Percentiles rank a stretch among this genome's conserved stretches.
These are phyloP conservation scores for Daldinia sp. DNA, from an alignment of 2,329 filamentous ascomycete genomes.

Conservation along the genomic window DNA sequence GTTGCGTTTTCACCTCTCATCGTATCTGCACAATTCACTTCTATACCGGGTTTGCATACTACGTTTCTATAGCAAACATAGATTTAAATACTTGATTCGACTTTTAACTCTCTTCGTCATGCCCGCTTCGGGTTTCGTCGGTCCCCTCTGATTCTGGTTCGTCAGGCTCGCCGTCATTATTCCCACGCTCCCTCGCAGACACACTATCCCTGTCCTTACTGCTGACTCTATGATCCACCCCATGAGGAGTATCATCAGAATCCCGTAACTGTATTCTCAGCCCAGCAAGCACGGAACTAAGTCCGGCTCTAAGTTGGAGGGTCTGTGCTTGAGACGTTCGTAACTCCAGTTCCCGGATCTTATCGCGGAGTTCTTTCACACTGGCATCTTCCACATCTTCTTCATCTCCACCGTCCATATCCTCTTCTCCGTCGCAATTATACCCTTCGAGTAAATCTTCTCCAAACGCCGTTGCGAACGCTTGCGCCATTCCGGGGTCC, in stretches of 20 bases:
- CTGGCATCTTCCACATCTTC: slow-evolving; percentile 33
- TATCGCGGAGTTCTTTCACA: slow-evolving; percentile 41
- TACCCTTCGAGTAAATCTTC: slow-evolving; percentile 48
- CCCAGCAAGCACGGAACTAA: slow-evolving; percentile 42
- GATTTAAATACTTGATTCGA: not conserved
- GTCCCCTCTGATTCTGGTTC: not conserved
- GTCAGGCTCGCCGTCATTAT: slow-evolving; percentile 1
- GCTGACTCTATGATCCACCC: not conserved
- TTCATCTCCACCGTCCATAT: slow-evolving; percentile 32
- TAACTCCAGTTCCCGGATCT: slow-evolving; percentile 43
- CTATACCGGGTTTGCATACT: not conserved
- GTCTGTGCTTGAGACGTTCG: slow-evolving; percentile 39
- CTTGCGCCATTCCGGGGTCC: slow-evolving; percentile 58
- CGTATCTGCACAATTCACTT: too few species aligned
- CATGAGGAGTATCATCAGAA: not conserved
- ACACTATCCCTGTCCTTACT: not conserved
- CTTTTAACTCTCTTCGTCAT: slow-evolving; percentile 17
- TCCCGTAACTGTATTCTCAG: slow-evolving; percentile 40
- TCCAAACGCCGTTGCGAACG: slow-evolving; percentile 60
- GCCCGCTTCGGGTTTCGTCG: slow-evolving; percentile 15
- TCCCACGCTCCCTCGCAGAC: slow-evolving; percentile 9
- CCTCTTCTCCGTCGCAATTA: slow-evolving; percentile 27
- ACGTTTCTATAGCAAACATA: not conserved
- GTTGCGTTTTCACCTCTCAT: too few species aligned
- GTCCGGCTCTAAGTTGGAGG: slow-evolving; percentile 42